Conservation (phyloP, 805 yeast genomes). For the Yamadazyma olivae region DNA sequence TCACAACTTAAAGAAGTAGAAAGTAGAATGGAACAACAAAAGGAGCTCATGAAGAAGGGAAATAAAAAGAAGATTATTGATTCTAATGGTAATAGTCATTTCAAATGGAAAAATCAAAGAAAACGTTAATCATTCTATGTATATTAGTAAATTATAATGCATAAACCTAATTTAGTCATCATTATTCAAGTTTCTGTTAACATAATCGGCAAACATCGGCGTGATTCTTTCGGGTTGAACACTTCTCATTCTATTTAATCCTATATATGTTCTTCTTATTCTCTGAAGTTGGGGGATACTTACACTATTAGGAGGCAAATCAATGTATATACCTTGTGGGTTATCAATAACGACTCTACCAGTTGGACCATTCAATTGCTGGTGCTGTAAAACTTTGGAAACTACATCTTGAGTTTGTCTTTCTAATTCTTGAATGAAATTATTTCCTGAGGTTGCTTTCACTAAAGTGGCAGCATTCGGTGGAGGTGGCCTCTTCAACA, state of each 20-base stretch:
- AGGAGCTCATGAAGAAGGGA: constrained; percentile 86
- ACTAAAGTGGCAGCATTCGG: constrained; percentile 85
- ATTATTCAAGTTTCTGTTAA: constrained; percentile 53
- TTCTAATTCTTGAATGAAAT: constrained; percentile 78
- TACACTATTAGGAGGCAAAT: constrained; percentile 60
- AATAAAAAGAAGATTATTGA: constrained; percentile 72
- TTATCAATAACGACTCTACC: constrained; percentile 48
- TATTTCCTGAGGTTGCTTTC: constrained; percentile 73
- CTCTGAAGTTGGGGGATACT: constrained; percentile 80
- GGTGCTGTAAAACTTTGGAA: constrained; percentile 58
- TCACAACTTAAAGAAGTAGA: constrained; percentile 66
- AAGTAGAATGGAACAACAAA: constrained; percentile 69
- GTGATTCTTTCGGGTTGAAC: constrained; percentile 67
- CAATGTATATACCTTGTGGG: constrained; percentile 45
- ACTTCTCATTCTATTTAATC: constrained; percentile 74
- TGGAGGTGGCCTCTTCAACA: constrained; percentile 58
- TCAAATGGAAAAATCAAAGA: constrained; percentile 83
- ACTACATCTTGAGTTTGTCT: constrained; percentile 64
- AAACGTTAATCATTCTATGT: constrained; percentile 33
- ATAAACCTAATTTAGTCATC: background rate
- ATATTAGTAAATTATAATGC: background rate
- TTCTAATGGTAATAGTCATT: constrained; percentile 63
- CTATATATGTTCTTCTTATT: constrained; percentile 77
- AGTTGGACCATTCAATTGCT: constrained; percentile 49
- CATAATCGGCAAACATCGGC: constrained; percentile 73